Base-by-base conservation (phyloP, 495 filamentous ascomycete genomes). In the Aspergillus ellipticus region DNA sequence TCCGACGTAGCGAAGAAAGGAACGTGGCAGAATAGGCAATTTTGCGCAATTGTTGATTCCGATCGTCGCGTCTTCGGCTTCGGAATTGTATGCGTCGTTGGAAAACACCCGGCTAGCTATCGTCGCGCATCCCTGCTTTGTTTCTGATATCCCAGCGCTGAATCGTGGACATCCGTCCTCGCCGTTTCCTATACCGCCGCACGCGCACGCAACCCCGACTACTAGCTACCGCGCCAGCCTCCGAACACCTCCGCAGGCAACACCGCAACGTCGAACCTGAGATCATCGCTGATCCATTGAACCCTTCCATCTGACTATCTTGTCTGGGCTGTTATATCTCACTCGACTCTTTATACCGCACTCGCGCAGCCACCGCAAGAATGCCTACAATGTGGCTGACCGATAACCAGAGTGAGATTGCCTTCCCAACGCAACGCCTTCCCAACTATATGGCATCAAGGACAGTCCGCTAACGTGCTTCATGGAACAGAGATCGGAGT, bases 351-450 rank as follows among this genome's bases (percentile, higher is more conserved):
- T n/a, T 29, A 42, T n/a, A 19, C n/a, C 47, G 16, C 37, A 17
- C 48, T 22, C 22, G 39, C 24, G 0, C 41, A 33, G 10, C 21
- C 17, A 45, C n/a, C 0, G 9, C 17, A 39, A 67, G 62, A 47
- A 78, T 88, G 84, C 84, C 85, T 51, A 79, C 88, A 55, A 95
- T 96, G 87, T 98, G 94, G 94, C 79, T 98, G 57, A 89, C 92
- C 61, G 94, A 98, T 69, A 82, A 87, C 58, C 94, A 98, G 76
- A 98, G 94, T 97, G 79, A 65, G 87, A 77, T 51, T 51, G 20
- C 17, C 15, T 43, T 39, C 28, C 7, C 9, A 20, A 22, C 26
- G 2, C 49, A 21, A 19, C 20, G 19, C 13, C 13, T 41, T 16
- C 13, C 17, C 11, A 20, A 22, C 19, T 22, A 21, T 8, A 39